These are phyloP conservation scores for Cystofilobasidium capitatum DNA, from an alignment of 768 basidiomycete genomes.

Conservation along the genomic window DNA sequence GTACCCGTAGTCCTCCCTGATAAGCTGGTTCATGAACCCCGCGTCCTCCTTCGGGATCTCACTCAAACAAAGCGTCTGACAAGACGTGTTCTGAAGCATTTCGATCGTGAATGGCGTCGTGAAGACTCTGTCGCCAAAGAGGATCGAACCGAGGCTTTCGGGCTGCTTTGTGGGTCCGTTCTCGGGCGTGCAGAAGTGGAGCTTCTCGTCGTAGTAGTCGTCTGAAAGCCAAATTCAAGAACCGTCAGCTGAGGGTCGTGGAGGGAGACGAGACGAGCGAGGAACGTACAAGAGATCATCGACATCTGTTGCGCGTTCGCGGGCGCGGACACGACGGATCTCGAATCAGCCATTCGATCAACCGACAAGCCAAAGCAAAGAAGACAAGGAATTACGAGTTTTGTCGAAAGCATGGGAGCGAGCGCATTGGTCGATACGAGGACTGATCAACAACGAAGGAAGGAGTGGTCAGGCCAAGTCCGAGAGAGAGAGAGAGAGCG, in stretches of 20 bases:
- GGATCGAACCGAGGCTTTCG: constrained; percentile 79
- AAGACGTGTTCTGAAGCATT: constrained; percentile 67
- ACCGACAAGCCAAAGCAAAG: not conserved
- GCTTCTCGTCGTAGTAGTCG: constrained; percentile 81
- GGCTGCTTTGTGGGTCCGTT: constrained; percentile 52
- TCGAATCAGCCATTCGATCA: constrained; percentile 20
- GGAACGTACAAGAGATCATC: constrained; percentile 65
- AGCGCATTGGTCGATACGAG: constrained; percentile 12
- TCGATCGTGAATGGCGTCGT: constrained; percentile 80
- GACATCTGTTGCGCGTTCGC: constrained; percentile 55
- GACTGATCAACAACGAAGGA: not conserved
- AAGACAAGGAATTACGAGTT: constrained; percentile 48
- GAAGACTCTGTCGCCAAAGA: constrained; percentile 95
- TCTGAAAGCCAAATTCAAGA: constrained; percentile 44
- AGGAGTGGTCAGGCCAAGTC: constrained; percentile 49
- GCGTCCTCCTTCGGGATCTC: constrained; percentile 61
- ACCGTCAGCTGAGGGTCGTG: not conserved
- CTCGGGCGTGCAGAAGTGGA: constrained; percentile 75
- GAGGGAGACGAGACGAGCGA: not conserved
- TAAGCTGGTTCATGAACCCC: constrained; percentile 74
- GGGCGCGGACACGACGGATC: not conserved
- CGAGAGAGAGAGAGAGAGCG: constrained; percentile 69
- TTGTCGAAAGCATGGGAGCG: constrained; percentile 46
- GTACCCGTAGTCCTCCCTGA: constrained; percentile 81
- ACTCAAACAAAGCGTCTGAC: constrained; percentile 60